phyloP scores from a whole-genome alignment of 192 early-diverging fungal genomes.

The Physocladia obscura region DNA sequence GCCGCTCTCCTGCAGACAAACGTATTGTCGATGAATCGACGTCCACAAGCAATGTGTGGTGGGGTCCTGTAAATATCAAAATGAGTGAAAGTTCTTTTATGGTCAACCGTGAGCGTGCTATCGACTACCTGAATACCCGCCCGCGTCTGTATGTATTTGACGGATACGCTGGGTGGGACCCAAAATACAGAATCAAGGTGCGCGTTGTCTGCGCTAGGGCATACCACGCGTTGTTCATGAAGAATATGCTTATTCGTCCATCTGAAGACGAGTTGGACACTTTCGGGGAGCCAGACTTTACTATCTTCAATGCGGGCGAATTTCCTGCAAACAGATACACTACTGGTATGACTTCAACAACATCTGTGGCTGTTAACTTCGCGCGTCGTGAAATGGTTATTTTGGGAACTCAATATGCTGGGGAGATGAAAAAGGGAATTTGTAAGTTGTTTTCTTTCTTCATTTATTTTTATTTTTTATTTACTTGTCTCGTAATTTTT shows the following conservation, averaged over 20 bases:
- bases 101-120: conserved; percentile 92
- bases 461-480: not conserved
- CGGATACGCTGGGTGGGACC: conserved; percentile 97
- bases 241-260: conserved; percentile 98
- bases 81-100: conserved; percentile 74
- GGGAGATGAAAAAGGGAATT: conserved; percentile 99
- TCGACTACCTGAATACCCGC: conserved; percentile 96
- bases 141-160: conserved; percentile 92
- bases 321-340: conserved; percentile 94
- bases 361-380: conserved; percentile 91
- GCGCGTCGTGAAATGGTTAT: conserved; percentile 95
- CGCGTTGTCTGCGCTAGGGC: conserved; percentile 92
- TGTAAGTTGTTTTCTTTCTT: conserved; percentile 27
- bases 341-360: conserved; percentile 92
- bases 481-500: conserved; percentile 15
- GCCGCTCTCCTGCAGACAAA: conserved; percentile 94
- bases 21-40: conserved; percentile 90
- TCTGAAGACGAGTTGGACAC: conserved; percentile 82
- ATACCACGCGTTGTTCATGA: conserved; percentile 96
- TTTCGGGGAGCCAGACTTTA: conserved; percentile 96
- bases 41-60: conserved; percentile 91
- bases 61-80: conserved; percentile 96
- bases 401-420: conserved; percentile 95
- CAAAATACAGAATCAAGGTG: conserved; percentile 96
- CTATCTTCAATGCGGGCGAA: conserved; percentile 91